Base-by-base conservation (phyloP, 768 basidiomycete species). In the Rhizopogon vulgaris region DNA sequence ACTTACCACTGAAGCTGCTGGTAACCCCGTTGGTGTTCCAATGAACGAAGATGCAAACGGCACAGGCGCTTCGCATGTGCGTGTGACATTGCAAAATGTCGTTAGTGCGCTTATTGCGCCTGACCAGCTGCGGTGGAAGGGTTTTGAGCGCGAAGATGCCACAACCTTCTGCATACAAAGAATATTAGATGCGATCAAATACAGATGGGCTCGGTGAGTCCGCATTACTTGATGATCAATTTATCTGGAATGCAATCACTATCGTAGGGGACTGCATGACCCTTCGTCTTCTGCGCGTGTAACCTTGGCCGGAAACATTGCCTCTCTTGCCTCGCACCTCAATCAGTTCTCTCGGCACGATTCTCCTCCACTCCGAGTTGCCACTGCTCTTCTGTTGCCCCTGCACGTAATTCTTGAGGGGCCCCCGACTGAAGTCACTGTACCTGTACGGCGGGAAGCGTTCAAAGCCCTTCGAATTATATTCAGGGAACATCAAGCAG, bases 381-480 rank as follows among this genome's bases (percentile, higher is more conserved):
- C 50, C 49, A 58, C 11, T 60, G 69, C 43, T 53, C 85, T 10
- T 51, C 28, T 48, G 10, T 37, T 52, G 17, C 30, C 32, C 11
- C 48, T 38, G 32, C 32, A 49, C 46, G 28, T 4, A 22, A 24
- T 46, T 34, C 8, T 88, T 7, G 70, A 76, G 22, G 83, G 81
- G 3, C 58, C 73, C 8, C 66, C 67, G 6, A 65, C 70, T 14
- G 76, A 81, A 52, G 76, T 78, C 7, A 76, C 76, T 0, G 57
- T 70, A 3, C 56, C 67, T 32, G 77, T 85, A 41, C 74, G 78
- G 40, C 72, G 73, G 38, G 62, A 65, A 41, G 70, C 67, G 3
- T 80, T 75, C 54, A 62, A 64, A 25, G 69, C 74, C 5, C 62
- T 85, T 24, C 59, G 62, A 15, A 58, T 57, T 27, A 66, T 74